These are phyloP conservation scores for Oryza coarctata DNA, from an alignment of 176 grass and related monocot species.

Conservation along the genomic window DNA sequence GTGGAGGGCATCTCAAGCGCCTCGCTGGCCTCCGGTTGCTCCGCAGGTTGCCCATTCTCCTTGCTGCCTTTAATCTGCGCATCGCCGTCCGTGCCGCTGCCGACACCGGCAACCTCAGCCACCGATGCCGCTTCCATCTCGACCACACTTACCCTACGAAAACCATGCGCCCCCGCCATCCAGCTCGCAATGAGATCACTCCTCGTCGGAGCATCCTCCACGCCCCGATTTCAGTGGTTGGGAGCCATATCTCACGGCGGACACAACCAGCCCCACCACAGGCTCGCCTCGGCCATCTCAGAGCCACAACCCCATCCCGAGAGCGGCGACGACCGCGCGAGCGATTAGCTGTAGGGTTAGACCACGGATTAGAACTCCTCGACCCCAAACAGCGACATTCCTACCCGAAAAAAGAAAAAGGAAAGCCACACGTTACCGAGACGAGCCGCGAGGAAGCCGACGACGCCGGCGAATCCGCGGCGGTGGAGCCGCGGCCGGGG, in stretches of 20 bases:
- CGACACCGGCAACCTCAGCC: conserved; percentile 41
- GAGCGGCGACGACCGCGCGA: neutral
- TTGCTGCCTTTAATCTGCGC: conserved; percentile 61
- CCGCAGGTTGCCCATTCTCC: conserved; percentile 43
- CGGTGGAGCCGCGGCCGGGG: neutral
- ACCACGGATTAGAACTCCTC: neutral
- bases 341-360: conserved; percentile 1
- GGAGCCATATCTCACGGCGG: conserved; percentile 23
- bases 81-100: conserved; percentile 36
- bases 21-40: conserved; percentile 29
- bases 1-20: conserved; percentile 45
- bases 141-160: neutral
- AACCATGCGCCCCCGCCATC: neutral
- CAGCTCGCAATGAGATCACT: neutral
- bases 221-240: conserved; percentile 4
- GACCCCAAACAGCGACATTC: neutral
- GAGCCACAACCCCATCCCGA: neutral
- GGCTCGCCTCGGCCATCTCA: neutral
- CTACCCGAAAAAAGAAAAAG: neutral
- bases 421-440: conserved; percentile 23
- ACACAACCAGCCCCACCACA: neutral
- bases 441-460: neutral
- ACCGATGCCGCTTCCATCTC: conserved; percentile 64
- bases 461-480: neutral
- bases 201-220: neutral